Conservation (phyloP, 2,329 filamentous ascomycete genomes). For the Hypoxylon sp. region DNA sequence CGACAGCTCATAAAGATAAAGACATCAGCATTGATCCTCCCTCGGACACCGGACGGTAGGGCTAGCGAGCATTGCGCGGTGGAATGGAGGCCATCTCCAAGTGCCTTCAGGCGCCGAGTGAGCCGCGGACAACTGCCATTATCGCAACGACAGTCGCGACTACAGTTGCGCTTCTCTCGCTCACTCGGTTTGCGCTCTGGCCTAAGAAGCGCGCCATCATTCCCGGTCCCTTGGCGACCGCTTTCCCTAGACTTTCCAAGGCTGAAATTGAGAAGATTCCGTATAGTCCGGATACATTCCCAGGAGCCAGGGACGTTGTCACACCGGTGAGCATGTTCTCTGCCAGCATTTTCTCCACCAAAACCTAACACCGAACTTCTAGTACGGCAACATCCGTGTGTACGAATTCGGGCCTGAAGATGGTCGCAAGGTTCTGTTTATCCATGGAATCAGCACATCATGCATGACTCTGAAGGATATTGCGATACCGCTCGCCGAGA, state of each 20-base stretch:
- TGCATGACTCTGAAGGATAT: conserved; percentile 78
- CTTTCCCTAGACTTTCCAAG: conserved; percentile 54
- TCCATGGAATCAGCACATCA: conserved; percentile 88
- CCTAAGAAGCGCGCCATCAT: conserved; percentile 58
- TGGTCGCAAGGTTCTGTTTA: conserved; percentile 79
- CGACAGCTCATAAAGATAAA: neutral
- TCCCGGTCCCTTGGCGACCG: conserved; percentile 60
- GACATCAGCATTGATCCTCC: neutral
- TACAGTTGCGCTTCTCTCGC: conserved; percentile 57
- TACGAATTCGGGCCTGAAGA: conserved; percentile 85
- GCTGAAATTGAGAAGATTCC: conserved; percentile 56
- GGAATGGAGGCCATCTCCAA: conserved; percentile 51
- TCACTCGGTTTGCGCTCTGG: conserved; percentile 56
- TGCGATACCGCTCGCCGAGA: conserved; percentile 74
- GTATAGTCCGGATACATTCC: conserved; percentile 78
- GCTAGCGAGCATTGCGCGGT: neutral
- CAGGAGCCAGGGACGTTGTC: conserved; percentile 78
- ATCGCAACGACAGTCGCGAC: conserved; percentile 59
- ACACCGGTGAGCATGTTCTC: conserved; percentile 66
- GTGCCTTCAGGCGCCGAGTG: conserved; percentile 44
- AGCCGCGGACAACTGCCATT: conserved; percentile 51
- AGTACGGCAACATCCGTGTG: conserved; percentile 80
- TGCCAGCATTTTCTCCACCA: neutral
- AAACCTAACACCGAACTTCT: conserved; percentile 6
- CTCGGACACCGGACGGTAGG: conserved; percentile 2